Conservation (phyloP, 1,284 basidiomycete species). For the Pseudozyma hubeiensis region DNA sequence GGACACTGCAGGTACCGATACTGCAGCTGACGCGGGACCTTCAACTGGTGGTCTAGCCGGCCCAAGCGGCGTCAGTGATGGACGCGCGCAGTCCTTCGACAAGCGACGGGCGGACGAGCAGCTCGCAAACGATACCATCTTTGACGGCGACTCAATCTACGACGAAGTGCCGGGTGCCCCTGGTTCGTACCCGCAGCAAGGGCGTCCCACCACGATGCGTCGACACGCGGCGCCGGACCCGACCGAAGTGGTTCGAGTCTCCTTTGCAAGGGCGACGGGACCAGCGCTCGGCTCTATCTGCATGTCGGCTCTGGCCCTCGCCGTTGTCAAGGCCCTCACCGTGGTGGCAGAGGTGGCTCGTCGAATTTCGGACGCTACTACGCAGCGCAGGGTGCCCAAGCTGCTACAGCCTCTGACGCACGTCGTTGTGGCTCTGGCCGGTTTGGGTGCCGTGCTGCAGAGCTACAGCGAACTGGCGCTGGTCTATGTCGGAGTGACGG, state of each 20-base stretch:
- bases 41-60: neutral
- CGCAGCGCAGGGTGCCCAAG: slow-evolving; percentile 50
- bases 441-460: slow-evolving; percentile 70
- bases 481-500: slow-evolving; percentile 86
- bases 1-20: slow-evolving; percentile 4
- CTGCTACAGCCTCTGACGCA: slow-evolving; percentile 70
- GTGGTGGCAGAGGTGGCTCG: slow-evolving; percentile 72
- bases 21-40: slow-evolving; percentile 15
- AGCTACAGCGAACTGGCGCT: slow-evolving; percentile 79
- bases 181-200: slow-evolving; percentile 27
- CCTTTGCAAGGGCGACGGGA: slow-evolving; percentile 81
- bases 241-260: slow-evolving; percentile 78
- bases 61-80: slow-evolving; percentile 3
- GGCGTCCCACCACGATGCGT: slow-evolving; percentile 3
- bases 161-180: slow-evolving; percentile 31
- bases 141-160: slow-evolving; percentile 48
- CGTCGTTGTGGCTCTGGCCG: slow-evolving; percentile 76
- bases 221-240: slow-evolving; percentile 40
- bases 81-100: slow-evolving; percentile 17
- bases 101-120: slow-evolving; percentile 45
- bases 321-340: slow-evolving; percentile 73
- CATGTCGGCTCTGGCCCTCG: slow-evolving; percentile 80
- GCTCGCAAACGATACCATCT: slow-evolving; percentile 15
- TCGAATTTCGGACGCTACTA: slow-evolving; percentile 39
- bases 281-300: slow-evolving; percentile 83